Percentiles rank a stretch among this genome's conserved stretches.
phyloP scores from a whole-genome alignment of 177 flowering plant genomes.

The Vitis hybrid region DNA sequence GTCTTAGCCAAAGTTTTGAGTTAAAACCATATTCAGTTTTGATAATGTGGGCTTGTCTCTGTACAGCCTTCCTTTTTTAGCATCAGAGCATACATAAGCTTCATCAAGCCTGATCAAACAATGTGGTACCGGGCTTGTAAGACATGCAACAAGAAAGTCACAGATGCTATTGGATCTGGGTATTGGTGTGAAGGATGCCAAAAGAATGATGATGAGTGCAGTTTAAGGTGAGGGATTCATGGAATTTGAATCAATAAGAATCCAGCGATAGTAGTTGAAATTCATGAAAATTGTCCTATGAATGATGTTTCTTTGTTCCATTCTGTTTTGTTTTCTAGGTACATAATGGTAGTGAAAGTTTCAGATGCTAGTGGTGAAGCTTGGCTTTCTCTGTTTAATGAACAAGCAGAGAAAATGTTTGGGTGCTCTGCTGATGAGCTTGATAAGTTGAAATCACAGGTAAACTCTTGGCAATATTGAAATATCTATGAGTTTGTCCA shows the following conservation, averaged over 20 bases:
- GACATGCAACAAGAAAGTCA: constrained; percentile 91
- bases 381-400: constrained; percentile 80
- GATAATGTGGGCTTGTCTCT: constrained; percentile 1
- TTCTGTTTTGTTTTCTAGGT: constrained; percentile 39
- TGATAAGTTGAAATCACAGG: constrained; percentile 68
- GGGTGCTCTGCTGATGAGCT: constrained; percentile 97
- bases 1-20: background rate
- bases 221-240: constrained; percentile 51
- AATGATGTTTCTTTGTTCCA: background rate
- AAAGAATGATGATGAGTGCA: constrained; percentile 71
- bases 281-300: background rate
- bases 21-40: background rate
- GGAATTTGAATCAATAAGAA: background rate
- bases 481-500: too few species aligned
- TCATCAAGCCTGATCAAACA: constrained; percentile 82
- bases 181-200: constrained; percentile 97
- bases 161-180: constrained; percentile 83
- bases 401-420: constrained; percentile 79
- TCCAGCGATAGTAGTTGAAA: background rate
- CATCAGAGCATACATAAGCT: constrained; percentile 62
- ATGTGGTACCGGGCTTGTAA: constrained; percentile 98
- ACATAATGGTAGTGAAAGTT: constrained; percentile 66
- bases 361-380: constrained; percentile 85
- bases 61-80: constrained; percentile 76
- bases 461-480: constrained; percentile 14